Percentiles rank a stretch among this genome's conserved stretches.
These are phyloP conservation scores for Rachicladosporium sp. DNA, from an alignment of 2,329 filamentous ascomycete genomes.

Conservation along the genomic window DNA sequence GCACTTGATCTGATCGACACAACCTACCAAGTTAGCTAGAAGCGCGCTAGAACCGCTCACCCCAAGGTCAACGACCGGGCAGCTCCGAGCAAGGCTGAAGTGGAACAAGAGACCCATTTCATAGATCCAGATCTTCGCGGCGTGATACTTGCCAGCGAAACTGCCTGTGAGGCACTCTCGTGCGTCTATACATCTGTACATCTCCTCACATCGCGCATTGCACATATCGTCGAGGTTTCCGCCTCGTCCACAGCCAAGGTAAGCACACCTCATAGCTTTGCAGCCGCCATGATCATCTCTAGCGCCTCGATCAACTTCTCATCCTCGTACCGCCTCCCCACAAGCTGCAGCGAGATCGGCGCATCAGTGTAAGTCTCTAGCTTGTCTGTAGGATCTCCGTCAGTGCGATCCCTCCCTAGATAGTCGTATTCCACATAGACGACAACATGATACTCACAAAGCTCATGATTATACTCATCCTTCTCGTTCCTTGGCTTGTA, in stretches of 20 bases:
- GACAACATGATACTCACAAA: constrained; percentile 28
- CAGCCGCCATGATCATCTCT: neutral
- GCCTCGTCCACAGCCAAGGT: too few species aligned
- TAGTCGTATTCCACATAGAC: too few species aligned
- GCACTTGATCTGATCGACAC: neutral
- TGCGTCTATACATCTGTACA: too few species aligned
- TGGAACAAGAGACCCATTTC: constrained; percentile 2
- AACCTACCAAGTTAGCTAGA: neutral
- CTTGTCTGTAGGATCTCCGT: neutral
- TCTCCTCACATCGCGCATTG: too few species aligned
- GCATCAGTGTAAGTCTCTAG: constrained; percentile 38
- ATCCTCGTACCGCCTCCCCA: constrained; percentile 41
- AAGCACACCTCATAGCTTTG: neutral
- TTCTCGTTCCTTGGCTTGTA: constrained; percentile 32
- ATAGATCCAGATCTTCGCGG: constrained; percentile 3
- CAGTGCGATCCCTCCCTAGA: too few species aligned
- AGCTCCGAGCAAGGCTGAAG: neutral
- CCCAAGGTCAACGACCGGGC: neutral
- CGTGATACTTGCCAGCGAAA: constrained; percentile 1
- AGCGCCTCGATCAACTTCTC: constrained; percentile 35
- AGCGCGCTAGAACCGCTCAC: neutral
- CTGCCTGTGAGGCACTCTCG: neutral
- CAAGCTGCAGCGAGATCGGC: constrained; percentile 42
- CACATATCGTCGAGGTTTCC: too few species aligned
- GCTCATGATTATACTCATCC: constrained; percentile 36